Percentiles rank a stretch among this genome's conserved stretches.
These are phyloP conservation scores for Lepiota venenata DNA, from an alignment of 768 basidiomycete genomes.

Conservation along the genomic window DNA sequence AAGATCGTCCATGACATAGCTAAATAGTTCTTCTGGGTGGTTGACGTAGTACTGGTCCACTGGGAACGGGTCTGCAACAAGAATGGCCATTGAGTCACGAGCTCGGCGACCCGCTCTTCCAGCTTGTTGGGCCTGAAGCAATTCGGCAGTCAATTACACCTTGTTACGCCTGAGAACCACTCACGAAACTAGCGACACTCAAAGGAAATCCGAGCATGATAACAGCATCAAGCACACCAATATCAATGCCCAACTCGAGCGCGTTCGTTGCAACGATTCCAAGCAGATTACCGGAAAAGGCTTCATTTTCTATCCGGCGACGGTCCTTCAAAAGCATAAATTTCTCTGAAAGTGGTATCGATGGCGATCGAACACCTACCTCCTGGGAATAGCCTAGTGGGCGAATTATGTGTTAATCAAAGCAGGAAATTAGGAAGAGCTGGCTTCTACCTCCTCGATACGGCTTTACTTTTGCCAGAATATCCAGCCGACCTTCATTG, in stretches of 20 bases:
- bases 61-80: constrained; percentile 65
- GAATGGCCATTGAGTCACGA: constrained; percentile 73
- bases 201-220: constrained; percentile 86
- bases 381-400: constrained; percentile 66
- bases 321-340: constrained; percentile 53
- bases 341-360: neutral
- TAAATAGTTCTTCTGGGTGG: constrained; percentile 69
- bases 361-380: constrained; percentile 29
- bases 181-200: constrained; percentile 76
- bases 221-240: constrained; percentile 84
- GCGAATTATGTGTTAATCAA: neutral
- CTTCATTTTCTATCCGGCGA: constrained; percentile 79
- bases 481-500: constrained; percentile 71
- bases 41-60: constrained; percentile 74
- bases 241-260: constrained; percentile 89
- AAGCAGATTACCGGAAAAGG: constrained; percentile 79
- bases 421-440: neutral
- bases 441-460: constrained; percentile 71
- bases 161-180: constrained; percentile 16
- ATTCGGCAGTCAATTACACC: neutral
- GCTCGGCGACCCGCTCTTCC: constrained; percentile 83
- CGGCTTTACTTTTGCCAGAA: constrained; percentile 71
- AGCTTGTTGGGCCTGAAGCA: constrained; percentile 75
- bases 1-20: constrained; percentile 57
- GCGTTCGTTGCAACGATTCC: constrained; percentile 91